Conservation (phyloP, 164 flowering plant species). For the Akebia trifoliata region DNA sequence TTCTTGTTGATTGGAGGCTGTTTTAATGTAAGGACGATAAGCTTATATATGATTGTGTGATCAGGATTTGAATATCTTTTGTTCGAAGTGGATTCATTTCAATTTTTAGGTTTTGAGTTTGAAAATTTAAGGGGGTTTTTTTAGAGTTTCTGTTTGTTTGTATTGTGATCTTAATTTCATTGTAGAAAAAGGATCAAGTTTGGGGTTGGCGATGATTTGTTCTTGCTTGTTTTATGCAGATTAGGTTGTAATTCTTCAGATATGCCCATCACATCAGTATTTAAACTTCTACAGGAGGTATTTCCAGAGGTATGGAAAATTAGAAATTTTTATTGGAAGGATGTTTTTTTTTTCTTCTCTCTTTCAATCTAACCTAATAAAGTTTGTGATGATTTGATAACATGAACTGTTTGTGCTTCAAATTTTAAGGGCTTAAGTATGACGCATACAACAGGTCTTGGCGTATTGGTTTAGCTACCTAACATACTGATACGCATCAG, state of each 20-base stretch:
- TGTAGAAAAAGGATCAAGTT: background rate
- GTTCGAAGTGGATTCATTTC: no score
- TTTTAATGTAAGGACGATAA: no score
- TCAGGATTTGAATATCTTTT: no score
- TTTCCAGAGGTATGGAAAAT: slow-evolving; percentile 61
- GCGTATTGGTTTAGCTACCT: no score
- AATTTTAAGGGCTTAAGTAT: background rate
- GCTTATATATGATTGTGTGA: no score
- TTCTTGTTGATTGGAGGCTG: no score
- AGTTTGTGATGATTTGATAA: background rate
- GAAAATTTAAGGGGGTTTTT: no score
- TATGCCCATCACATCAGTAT: slow-evolving; percentile 59
- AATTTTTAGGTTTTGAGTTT: no score
- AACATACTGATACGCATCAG: no score
- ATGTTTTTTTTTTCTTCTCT: background rate
- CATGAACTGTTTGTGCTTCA: background rate
- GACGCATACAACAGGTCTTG: background rate
- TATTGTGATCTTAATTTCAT: background rate
- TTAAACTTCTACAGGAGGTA: slow-evolving; percentile 38
- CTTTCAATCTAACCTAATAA: background rate
- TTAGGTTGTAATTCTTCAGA: background rate
- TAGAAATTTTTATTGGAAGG: no score
- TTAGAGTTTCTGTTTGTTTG: background rate
- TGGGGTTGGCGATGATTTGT: background rate
- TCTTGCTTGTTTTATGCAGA: slow-evolving; percentile 12